phyloP scores from a whole-genome alignment of 495 filamentous ascomycete species.

The Xylaria grammica region DNA sequence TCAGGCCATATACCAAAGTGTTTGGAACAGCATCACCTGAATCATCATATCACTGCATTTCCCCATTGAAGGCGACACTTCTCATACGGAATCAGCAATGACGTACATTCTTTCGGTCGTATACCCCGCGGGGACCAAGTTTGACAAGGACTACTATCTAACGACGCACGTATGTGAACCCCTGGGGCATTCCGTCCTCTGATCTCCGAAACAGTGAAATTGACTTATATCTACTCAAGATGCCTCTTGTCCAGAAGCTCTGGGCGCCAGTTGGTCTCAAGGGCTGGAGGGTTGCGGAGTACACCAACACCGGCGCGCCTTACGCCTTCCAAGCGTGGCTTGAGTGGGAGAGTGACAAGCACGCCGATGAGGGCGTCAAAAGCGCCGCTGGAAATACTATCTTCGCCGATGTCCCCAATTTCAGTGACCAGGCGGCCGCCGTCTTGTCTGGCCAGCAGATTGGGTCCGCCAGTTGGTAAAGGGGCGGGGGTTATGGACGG shows the following conservation, averaged over 20 bases:
- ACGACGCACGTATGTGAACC: conserved; percentile 18
- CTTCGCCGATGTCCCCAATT: conserved; percentile 33
- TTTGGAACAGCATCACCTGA: no score
- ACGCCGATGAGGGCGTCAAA: conserved; percentile 8
- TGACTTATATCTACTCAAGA: conserved; percentile 16
- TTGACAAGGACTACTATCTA: conserved; percentile 37
- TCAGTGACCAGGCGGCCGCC: conserved; percentile 16
- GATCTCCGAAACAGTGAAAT: background rate
- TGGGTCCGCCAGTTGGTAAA: conserved; percentile 11
- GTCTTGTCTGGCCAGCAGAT: background rate
- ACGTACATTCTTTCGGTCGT: conserved; percentile 20
- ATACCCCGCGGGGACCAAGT: conserved; percentile 24
- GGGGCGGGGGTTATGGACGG: background rate
- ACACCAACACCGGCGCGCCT: conserved; percentile 19
- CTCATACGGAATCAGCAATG: no score
- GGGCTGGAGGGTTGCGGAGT: conserved; percentile 33
- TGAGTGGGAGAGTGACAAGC: conserved; percentile 25
- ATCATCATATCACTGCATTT: no score
- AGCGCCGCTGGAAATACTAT: conserved; percentile 15
- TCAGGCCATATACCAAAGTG: no score
- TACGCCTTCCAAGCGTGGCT: conserved; percentile 31
- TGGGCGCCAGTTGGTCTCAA: conserved; percentile 30
- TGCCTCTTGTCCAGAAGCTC: conserved; percentile 32
- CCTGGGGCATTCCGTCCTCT: background rate
- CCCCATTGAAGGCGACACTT: no score